Conservation (phyloP, 2,329 filamentous ascomycete genomes). For the Phyllosticta paracitricarpa region DNA sequence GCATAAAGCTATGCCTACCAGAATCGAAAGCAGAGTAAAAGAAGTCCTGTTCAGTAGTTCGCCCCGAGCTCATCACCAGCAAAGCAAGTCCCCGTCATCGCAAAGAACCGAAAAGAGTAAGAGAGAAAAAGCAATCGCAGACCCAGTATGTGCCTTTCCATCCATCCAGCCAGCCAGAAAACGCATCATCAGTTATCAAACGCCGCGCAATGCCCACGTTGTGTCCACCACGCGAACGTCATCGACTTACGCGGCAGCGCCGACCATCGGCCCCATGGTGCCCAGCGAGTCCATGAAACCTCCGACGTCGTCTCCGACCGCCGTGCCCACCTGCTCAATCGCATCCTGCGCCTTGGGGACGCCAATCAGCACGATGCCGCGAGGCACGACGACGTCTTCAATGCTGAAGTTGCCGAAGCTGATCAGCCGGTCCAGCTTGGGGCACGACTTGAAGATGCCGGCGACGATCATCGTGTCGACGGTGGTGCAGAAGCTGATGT, state of each 20-base stretch:
- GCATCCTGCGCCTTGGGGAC: conserved; percentile 48
- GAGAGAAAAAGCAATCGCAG: no score
- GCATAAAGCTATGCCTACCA: no score
- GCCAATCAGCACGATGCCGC: conserved; percentile 50
- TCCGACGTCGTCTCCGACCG: not conserved
- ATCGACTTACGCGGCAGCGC: not conserved
- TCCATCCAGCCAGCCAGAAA: no score
- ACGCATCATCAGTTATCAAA: not conserved
- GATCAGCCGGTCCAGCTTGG: conserved; percentile 46
- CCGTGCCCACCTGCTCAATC: conserved; percentile 41
- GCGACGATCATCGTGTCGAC: conserved; percentile 57
- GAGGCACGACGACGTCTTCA: conserved; percentile 45
- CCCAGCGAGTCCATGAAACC: not conserved
- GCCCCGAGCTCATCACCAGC: no score
- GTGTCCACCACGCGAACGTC: no score
- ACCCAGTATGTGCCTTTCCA: no score
- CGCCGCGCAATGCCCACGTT: not conserved
- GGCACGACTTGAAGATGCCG: conserved; percentile 54
- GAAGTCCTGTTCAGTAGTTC: no score
- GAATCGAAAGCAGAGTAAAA: no score
- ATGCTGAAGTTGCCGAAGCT: conserved; percentile 56
- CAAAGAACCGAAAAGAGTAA: no score
- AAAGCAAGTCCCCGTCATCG: no score
- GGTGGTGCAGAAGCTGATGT: conserved; percentile 65
- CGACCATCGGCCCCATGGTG: not conserved